These are phyloP conservation scores for Eimeria praecox DNA, from an alignment of 169 alveolate species.

Conservation along the genomic window DNA sequence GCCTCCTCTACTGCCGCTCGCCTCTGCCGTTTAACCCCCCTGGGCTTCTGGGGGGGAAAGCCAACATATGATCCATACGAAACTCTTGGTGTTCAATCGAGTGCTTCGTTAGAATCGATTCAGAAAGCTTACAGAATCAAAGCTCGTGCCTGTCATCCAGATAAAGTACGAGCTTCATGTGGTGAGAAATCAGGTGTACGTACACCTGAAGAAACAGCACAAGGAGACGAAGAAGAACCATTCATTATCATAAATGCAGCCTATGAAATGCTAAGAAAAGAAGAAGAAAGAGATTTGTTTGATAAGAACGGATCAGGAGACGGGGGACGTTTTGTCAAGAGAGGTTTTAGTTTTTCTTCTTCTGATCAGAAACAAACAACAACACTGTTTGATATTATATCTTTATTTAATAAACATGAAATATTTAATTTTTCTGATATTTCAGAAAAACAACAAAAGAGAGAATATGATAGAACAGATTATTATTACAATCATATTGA, in stretches of 20 bases:
- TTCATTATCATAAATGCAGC: conserved; percentile 31
- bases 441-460: not conserved
- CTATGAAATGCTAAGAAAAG: conserved; percentile 13
- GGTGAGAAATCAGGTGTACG: not conserved
- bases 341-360: not conserved
- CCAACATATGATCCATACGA: conserved; percentile 27
- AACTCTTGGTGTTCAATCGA: not conserved
- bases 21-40: conserved; percentile 34
- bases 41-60: not conserved
- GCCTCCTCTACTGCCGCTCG: not conserved
- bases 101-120: not conserved
- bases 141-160: conserved; percentile 11
- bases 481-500: too few relatives aligned
- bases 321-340: not conserved
- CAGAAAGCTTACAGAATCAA: conserved; percentile 12
- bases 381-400: not conserved
- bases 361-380: too few relatives aligned
- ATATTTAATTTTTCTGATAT: not conserved
- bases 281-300: not conserved
- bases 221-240: not conserved
- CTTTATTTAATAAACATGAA: not conserved
- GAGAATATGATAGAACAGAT: not conserved
- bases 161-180: not conserved
- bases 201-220: conserved; percentile 8
- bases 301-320: not conserved